phyloP scores from a whole-genome alignment of 805 yeast species.

The Groenewaldozyma tartarivorans region DNA sequence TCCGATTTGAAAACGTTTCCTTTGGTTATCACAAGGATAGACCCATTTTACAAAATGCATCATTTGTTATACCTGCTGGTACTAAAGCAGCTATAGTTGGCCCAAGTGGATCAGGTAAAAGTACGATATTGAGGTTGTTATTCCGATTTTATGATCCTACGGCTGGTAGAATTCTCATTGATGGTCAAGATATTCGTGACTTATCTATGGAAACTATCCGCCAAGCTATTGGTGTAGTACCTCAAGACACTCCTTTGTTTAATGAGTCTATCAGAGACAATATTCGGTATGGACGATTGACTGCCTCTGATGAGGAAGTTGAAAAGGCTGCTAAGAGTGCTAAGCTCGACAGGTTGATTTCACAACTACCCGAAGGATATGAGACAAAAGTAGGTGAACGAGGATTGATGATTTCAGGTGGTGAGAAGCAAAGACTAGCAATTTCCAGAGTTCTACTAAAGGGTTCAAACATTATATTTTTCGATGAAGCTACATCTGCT shows the following conservation, averaged over 20 bases:
- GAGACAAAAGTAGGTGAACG: slow-evolving; percentile 86
- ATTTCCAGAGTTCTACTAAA: slow-evolving; percentile 85
- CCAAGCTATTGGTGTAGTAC: slow-evolving; percentile 77
- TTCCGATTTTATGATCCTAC: slow-evolving; percentile 85
- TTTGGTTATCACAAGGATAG: slow-evolving; percentile 88
- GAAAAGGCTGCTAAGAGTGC: slow-evolving; percentile 55
- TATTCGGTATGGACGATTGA: slow-evolving; percentile 72
- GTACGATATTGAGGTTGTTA: slow-evolving; percentile 73
- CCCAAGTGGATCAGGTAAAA: slow-evolving; percentile 92
- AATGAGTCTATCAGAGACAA: slow-evolving; percentile 85
- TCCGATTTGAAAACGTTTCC: slow-evolving; percentile 79
- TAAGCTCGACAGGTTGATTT: slow-evolving; percentile 51
- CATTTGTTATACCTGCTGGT: slow-evolving; percentile 85
- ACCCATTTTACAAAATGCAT: slow-evolving; percentile 71
- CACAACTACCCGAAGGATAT: slow-evolving; percentile 72
- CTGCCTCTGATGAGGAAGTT: slow-evolving; percentile 68
- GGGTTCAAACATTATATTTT: slow-evolving; percentile 80
- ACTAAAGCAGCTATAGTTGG: slow-evolving; percentile 90
- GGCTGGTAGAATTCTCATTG: slow-evolving; percentile 69
- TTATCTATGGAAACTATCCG: slow-evolving; percentile 71
- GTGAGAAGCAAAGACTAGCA: slow-evolving; percentile 93
- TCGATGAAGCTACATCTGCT: slow-evolving; percentile 94
- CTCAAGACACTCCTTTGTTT: slow-evolving; percentile 94
- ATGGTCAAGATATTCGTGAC: slow-evolving; percentile 77
- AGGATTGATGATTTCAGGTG: slow-evolving; percentile 99